Conservation (phyloP, 176 grass and related monocot genomes). For the Oryza officinalis region DNA sequence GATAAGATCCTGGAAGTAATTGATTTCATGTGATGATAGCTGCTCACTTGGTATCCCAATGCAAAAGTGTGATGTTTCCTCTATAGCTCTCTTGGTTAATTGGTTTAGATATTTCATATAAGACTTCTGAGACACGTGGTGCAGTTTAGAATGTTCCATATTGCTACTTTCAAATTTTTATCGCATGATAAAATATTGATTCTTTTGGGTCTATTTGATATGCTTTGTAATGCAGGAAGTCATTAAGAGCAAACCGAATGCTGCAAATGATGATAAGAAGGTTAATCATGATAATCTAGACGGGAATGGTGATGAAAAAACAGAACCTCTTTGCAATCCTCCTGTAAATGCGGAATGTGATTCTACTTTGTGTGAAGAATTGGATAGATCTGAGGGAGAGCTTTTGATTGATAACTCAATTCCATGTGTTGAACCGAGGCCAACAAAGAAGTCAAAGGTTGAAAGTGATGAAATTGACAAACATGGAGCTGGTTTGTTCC, state of each 20-base stretch:
- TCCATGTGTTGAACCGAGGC: conserved; percentile 47
- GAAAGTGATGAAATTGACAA: conserved; percentile 51
- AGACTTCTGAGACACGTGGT: neutral
- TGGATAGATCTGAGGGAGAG: conserved; percentile 38
- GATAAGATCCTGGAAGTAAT: too few relatives aligned
- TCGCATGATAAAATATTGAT: neutral
- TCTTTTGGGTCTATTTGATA: conserved; percentile 1
- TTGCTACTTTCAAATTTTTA: neutral
- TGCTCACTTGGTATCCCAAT: neutral
- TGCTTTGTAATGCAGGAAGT: conserved; percentile 52
- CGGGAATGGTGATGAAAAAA: conserved; percentile 38
- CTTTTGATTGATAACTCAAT: conserved; percentile 41
- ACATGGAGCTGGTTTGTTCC: conserved; percentile 39
- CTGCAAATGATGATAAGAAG: conserved; percentile 29
- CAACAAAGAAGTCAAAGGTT: conserved; percentile 79
- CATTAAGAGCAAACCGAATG: conserved; percentile 48
- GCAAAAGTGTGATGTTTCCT: too few relatives aligned
- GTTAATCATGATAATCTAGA: conserved; percentile 31
- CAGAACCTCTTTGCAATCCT: conserved; percentile 20
- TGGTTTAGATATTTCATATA: neutral
- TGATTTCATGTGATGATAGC: neutral
- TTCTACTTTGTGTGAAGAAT: conserved; percentile 40
- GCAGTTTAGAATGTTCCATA: neutral
- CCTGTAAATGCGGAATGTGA: conserved; percentile 26
- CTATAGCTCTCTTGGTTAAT: too few relatives aligned